Conservation (phyloP, 75 land plant genomes). For the Selaginella moellendorffii region DNA sequence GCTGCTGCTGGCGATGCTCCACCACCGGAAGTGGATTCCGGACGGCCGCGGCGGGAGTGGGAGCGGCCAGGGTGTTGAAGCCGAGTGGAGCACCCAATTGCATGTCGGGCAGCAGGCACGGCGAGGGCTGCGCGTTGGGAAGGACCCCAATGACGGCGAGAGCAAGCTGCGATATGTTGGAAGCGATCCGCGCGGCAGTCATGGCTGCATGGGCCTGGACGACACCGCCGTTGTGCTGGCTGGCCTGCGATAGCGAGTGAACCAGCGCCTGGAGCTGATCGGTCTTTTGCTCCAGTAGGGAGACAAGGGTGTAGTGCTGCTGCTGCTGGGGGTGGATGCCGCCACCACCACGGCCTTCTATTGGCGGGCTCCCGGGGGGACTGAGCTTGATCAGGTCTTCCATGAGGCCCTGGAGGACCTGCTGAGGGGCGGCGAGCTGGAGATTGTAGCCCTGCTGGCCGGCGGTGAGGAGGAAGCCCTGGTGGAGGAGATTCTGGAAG, state of each 20-base stretch:
- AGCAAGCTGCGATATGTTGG: conserved; percentile 52
- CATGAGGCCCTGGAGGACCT: neutral
- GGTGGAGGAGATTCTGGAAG: neutral
- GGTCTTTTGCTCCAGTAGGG: conserved; percentile 45
- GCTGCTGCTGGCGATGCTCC: neutral
- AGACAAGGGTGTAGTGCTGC: conserved; percentile 8
- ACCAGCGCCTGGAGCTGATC: conserved; percentile 46
- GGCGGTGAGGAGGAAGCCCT: neutral
- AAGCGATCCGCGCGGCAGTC: conserved; percentile 38
- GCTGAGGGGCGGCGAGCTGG: neutral
- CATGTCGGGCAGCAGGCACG: conserved; percentile 12
- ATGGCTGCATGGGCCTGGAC: conserved; percentile 32
- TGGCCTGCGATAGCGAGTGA: conserved; percentile 29
- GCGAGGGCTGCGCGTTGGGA: conserved; percentile 22
- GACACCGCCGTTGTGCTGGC: conserved; percentile 19
- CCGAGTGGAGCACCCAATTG: neutral
- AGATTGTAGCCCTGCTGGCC: neutral
- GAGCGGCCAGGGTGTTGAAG: neutral
- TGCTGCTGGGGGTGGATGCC: neutral
- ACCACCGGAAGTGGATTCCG: neutral
- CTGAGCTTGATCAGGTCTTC: neutral
- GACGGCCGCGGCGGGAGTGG: neutral
- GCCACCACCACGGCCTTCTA: neutral
- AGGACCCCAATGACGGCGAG: conserved; percentile 49
- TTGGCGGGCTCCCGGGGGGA: neutral